Conservation (phyloP, 1,284 basidiomycete species). For the Paramarasmius palmivorus region DNA sequence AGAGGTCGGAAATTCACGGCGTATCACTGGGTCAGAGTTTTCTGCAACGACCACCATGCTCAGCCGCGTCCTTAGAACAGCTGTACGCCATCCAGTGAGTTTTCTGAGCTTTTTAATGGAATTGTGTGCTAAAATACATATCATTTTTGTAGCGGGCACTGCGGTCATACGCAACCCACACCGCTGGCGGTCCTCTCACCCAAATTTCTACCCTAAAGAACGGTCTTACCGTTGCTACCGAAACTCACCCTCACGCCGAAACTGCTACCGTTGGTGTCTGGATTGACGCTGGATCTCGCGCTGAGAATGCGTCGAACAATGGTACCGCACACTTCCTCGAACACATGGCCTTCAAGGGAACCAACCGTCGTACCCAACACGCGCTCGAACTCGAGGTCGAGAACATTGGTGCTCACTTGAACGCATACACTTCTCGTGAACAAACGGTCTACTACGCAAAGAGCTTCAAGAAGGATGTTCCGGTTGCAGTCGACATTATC, state of each 20-base stretch:
- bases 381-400: constrained; percentile 97
- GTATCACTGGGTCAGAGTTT: neutral
- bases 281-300: constrained; percentile 98
- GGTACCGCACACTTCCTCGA: constrained; percentile 99
- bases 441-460: constrained; percentile 99
- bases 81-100: constrained; percentile 57
- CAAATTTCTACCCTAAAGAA: constrained; percentile 89
- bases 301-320: constrained; percentile 92
- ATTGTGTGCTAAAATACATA: constrained; percentile 4
- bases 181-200: constrained; percentile 70
- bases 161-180: constrained; percentile 45
- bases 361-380: constrained; percentile 87
- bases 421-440: constrained; percentile 98
- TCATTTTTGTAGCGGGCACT: constrained; percentile 32
- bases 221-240: constrained; percentile 91
- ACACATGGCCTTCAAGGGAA: constrained; percentile 98
- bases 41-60: constrained; percentile 47
- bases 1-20: constrained; percentile 10
- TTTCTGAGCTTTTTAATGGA: neutral
- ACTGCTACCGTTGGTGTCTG: constrained; percentile 98
- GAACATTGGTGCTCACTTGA: constrained; percentile 96
- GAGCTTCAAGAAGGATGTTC: constrained; percentile 96
- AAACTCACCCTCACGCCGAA: constrained; percentile 91
- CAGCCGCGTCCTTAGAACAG: constrained; percentile 59
- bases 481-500: constrained; percentile 93